Evolutionary conservation across 2,329 filamentous ascomycete genomes (phyloP), one percentile per base, ranked within the genome.

Genomic region (Neoarthrinium moseri): DNA sequence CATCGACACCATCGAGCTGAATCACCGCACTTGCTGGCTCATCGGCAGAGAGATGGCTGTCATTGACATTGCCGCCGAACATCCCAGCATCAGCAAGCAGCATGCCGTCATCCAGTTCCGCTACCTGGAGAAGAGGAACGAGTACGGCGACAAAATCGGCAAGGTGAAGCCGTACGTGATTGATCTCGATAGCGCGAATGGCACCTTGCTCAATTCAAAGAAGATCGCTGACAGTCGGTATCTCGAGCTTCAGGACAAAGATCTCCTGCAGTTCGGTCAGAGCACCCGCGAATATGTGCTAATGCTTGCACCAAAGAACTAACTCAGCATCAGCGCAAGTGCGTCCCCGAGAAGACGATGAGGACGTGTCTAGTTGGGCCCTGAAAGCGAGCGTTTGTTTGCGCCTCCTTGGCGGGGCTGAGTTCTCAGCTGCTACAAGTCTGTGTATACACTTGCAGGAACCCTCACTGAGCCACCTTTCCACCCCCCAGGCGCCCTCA

Each of bases 21-120:
- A 80, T 47, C 70, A 75, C 46, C 83, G 89, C 49, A 95, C 86
- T 60, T 96, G 90, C 70, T 99, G 94, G 94, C 73, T 99, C 20
- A 72, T 96, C 7, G 94, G 94, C 1, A 78, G 91, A 37, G 91
- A 96, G 57, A 66, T 78, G 43, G 72, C 85, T 5, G 86, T 99
- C 4, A 90, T 89, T 2, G 94, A 99, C 63, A 74, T 96, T 47
- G 73, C 82, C 2, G 81, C 95, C 6, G 90, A 95, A 61, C 92
- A 99, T 62, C 91, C 91, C 1, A 96, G 90, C 66, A 84, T 91
- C 59, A 95, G 90, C 64, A 95, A 95, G 67, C 94, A 99, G 68
- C 94, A 99, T 65, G 92, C 92, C 1, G 94, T 91, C 7, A 80
- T 99, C 34, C 94, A 99, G 64, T 99, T 99, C 60, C 83, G 94